phyloP scores from a whole-genome alignment of 1,284 basidiomycete genomes.

The Ganoderma leucocontextum region DNA sequence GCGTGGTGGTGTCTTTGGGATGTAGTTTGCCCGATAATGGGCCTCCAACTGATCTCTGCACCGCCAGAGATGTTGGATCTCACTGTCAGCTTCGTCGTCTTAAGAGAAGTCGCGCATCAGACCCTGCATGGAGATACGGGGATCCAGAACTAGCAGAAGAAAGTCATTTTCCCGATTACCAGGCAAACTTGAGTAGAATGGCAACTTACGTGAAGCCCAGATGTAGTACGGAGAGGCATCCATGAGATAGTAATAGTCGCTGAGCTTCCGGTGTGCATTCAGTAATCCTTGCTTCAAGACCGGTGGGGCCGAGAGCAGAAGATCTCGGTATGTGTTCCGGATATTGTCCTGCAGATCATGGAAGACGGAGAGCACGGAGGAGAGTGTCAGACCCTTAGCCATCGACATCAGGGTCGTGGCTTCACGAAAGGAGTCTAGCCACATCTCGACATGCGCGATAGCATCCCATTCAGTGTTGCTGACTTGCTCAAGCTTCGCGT shows the following conservation, averaged over 20 bases:
- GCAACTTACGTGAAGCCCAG: conserved; percentile 12
- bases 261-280: conserved; percentile 14
- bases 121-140: not conserved
- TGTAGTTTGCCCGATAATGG: not conserved
- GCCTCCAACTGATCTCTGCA: not conserved
- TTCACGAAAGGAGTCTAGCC: conserved; percentile 9
- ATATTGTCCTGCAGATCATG: conserved; percentile 10
- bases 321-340: not conserved
- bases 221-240: conserved; percentile 7
- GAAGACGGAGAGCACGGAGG: not conserved
- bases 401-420: conserved; percentile 13
- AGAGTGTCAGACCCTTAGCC: conserved; percentile 2
- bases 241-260: conserved; percentile 12
- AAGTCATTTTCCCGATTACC: not conserved
- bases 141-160: not conserved
- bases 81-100: not conserved
- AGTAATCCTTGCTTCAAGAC: not conserved
- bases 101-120: not conserved
- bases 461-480: conserved; percentile 5
- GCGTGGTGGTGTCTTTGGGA: not conserved
- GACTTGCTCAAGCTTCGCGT: not conserved
- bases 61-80: not conserved
- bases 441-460: not conserved
- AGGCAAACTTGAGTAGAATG: not conserved
- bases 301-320: not conserved